Evolutionary conservation across 1,139 yeast species (phyloP), one percentile per base, ranked within the genome.

Genomic region (Saccharomyces hybrid): DNA sequence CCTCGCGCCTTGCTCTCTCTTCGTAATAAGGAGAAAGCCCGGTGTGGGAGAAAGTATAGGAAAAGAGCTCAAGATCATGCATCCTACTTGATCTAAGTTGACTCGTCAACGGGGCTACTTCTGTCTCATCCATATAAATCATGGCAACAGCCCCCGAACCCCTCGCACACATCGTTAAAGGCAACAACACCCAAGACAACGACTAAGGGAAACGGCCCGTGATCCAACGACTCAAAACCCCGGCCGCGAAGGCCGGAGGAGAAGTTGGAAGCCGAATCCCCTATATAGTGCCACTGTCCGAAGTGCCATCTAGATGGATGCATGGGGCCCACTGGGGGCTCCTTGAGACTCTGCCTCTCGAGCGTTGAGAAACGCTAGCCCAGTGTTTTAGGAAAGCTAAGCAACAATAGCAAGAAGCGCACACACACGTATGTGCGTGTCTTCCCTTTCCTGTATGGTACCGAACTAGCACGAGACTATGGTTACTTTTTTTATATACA

Each of bases 61-160:
- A 52, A 65, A 78, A 77, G 88, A 84, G 80, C 83, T 85, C 90
- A 82, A 85, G 81, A 71, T 79, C 83, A 62, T 62, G 69, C 70
- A 59, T 57, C 56, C 65, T 61, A 66, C 82, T 78, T 79, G 69
- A 66, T 71, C 85, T 74, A 80, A 73, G 53, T 50, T 84, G 82
- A 82, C 82, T 85, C 81, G 88, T 85, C 89, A 86, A 80, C 88
- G 87, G 90, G 87, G 90, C 87, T 72, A 64, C 76, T 85, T 81
- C 90, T 84, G 90, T 78, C 78, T 73, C 76, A 83, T 64, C 71
- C 71, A 64, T 57, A 59, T 62, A 66, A 57, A 60, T 59, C 59
- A 65, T 69, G 73, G 69, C 71, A 65, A 65, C 65, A 62, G 65
- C 60, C 61, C 54, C 51, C 56, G 49, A 23, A 23, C 49, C 49